Base-by-base conservation (phyloP, 2,329 filamentous ascomycete genomes). In the Arthrobotrys sphaeroides region DNA sequence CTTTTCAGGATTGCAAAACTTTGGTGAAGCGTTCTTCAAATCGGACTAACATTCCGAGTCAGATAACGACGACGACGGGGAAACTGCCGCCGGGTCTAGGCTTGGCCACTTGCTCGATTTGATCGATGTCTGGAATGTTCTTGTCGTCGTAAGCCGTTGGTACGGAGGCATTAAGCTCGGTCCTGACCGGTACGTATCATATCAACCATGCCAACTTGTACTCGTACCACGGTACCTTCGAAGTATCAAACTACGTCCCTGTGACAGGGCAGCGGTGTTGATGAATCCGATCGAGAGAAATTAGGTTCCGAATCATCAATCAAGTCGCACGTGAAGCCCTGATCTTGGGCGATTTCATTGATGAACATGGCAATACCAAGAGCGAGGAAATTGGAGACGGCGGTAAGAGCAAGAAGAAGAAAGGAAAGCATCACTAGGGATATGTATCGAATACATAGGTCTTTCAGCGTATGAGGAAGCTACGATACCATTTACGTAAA, bases 31-130 rank as follows among this genome's bases (percentile, higher is more conserved):
- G 3, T 5, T 6, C 7, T 13, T 38, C 6, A 28, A 31, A 3
- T 20, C 18, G 24, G 16, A 20, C 64, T 69, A 66, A 68, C 59
- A 43, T 64, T 45, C 47, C 42, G 43, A 45, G 31, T 45, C 60
- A 77, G 95, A 99, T 83, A 97, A 90, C 81, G 92, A 99, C 80
- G 95, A 99, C 80, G 95, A 99, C 82, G 95, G 95, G 1, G 95
- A 99, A 85, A 91, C 91, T 24, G 95, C 95, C 4, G 95, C 95
- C 0, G 95, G 95, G 0, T 90, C 91, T 0, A 87, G 95, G 43
- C 83, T 99, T 80, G 83, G 98, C 74, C 93, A 96, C 83, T 84
- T 99, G 28, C 90, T 99, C 89, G 93, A 97, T 84, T 84, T 97
- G 76, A 97, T 97, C 92, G 92, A 94, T 80, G 86, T 96, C 9